Percentiles rank a stretch among this genome's conserved stretches.
Evolutionary conservation across 1,139 yeast species (phyloP).

Genomic region (Sugiyamaella sp.): DNA sequence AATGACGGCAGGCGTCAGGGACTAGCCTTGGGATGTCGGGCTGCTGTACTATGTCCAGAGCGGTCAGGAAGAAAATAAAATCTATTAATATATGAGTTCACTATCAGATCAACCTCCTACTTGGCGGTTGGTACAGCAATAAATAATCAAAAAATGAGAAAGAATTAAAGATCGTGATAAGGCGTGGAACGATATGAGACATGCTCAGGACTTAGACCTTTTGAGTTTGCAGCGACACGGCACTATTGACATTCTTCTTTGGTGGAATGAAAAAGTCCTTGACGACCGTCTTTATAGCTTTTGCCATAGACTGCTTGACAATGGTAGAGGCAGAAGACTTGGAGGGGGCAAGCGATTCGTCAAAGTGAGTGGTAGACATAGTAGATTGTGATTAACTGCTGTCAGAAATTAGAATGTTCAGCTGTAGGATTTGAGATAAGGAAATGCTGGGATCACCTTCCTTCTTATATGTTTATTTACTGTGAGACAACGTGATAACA

Average conservation of each 20-base stretch:
- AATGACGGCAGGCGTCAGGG: too few relatives aligned
- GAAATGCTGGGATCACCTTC: too few relatives aligned
- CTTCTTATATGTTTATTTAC: background rate
- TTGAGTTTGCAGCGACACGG: constrained; percentile 18
- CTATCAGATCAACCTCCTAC: too few relatives aligned
- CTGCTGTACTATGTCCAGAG: too few relatives aligned
- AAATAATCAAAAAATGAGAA: background rate
- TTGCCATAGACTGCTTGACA: constrained; percentile 25
- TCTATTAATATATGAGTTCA: too few relatives aligned
- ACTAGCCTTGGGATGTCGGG: too few relatives aligned
- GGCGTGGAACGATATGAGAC: background rate
- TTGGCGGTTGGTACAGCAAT: background rate
- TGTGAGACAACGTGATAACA: background rate
- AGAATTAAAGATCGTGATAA: background rate
- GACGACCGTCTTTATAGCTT: constrained; percentile 23
- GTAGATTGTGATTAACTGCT: background rate
- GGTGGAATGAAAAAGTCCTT: constrained; percentile 28
- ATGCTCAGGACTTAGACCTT: constrained; percentile 17
- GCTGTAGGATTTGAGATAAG: background rate
- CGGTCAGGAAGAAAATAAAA: too few relatives aligned
- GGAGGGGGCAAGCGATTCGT: constrained; percentile 24
- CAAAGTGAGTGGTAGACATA: constrained; percentile 21
- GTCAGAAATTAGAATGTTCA: background rate
- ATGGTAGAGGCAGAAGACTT: constrained; percentile 26
- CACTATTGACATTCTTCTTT: constrained; percentile 12